A percentile compares a stretch with the other conserved stretches of the same genome.
These are phyloP conservation scores for Moesziomyces sp. DNA, from an alignment of 1,284 basidiomycete species.

Conservation along the genomic window DNA sequence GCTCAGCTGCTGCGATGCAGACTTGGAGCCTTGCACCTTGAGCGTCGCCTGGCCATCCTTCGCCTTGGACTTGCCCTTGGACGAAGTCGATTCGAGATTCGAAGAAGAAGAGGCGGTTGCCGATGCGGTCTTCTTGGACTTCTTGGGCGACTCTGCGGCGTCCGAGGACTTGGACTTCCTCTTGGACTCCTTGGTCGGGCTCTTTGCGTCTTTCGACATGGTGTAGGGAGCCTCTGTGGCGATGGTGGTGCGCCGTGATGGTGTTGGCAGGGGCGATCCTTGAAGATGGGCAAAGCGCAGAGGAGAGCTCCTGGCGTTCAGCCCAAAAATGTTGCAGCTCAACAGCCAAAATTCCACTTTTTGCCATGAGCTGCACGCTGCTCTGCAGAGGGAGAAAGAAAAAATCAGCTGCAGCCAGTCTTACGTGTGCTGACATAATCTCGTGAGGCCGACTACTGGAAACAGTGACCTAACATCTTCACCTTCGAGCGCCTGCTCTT, in stretches of 20 bases:
- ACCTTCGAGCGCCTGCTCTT: no score
- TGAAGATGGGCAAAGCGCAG: background rate
- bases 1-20: slow-evolving; percentile 26
- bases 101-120: slow-evolving; percentile 15
- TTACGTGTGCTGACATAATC: no score
- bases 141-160: slow-evolving; percentile 27
- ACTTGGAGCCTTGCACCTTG: slow-evolving; percentile 20
- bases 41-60: slow-evolving; percentile 27
- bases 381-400: background rate
- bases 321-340: background rate
- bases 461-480: no score
- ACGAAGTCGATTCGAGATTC: background rate
- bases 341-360: slow-evolving; percentile 9
- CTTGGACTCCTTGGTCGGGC: slow-evolving; percentile 29
- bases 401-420: background rate
- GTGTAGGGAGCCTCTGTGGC: background rate
- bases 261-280: background rate
- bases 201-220: slow-evolving; percentile 21
- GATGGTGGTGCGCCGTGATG: background rate
- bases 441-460: no score
- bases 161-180: slow-evolving; percentile 36
- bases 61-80: slow-evolving; percentile 27
- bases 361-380: background rate
- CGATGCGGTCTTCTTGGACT: slow-evolving; percentile 33
- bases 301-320: background rate